These are phyloP conservation scores for Dactylellina cionopaga DNA, from an alignment of 2,329 filamentous ascomycete species.

Conservation along the genomic window DNA sequence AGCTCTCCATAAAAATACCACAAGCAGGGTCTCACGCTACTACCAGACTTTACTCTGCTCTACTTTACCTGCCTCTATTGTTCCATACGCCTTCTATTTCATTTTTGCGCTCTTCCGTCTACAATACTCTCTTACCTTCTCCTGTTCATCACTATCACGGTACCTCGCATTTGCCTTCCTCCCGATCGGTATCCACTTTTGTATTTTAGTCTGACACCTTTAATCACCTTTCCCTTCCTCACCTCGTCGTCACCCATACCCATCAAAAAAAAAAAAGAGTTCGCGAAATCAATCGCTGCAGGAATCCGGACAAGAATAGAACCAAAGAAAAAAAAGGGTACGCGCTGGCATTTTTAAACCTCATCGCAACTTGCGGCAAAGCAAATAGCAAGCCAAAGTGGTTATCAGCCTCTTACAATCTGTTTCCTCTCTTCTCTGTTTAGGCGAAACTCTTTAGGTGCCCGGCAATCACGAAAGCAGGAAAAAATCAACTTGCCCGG, in stretches of 20 bases:
- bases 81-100: too few species aligned
- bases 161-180: constrained; percentile 43
- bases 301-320: constrained; percentile 17
- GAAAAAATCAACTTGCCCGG: constrained; percentile 20
- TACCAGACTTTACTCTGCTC: not conserved
- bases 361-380: constrained; percentile 24
- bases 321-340: constrained; percentile 5
- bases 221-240: constrained; percentile 9
- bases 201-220: constrained; percentile 26
- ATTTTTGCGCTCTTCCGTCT: too few species aligned
- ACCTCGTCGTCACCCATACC: constrained; percentile 7
- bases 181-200: constrained; percentile 48
- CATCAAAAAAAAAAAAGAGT: constrained; percentile 1
- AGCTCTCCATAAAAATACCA: not conserved
- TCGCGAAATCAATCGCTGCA: constrained; percentile 32
- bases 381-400: constrained; percentile 4
- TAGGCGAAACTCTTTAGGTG: constrained; percentile 27
- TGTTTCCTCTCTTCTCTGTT: constrained; percentile 7
- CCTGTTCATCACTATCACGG: not conserved
- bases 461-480: constrained; percentile 27
- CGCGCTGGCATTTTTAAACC: constrained; percentile 44
- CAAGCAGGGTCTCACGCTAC: constrained; percentile 8
- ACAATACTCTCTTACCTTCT: not conserved
- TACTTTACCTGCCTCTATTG: too few species aligned
- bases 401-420: not conserved